Conservation (phyloP, 2,329 filamentous ascomycete species). For the Pseudonectria buxi region DNA sequence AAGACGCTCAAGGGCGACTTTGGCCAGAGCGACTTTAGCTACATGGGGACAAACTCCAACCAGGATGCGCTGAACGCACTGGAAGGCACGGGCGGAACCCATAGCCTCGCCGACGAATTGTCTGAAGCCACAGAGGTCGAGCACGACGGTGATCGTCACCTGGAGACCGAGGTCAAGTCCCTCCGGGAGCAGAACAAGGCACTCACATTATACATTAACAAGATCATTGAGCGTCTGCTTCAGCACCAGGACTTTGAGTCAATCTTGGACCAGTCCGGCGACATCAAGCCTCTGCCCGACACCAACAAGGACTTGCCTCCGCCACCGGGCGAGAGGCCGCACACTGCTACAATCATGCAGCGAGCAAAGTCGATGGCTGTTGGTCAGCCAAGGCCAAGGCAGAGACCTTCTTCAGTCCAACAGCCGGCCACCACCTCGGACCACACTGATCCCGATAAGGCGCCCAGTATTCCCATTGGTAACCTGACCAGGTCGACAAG, state of each 20-base stretch:
- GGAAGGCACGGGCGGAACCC: conserved; percentile 45
- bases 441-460: conserved; percentile 62
- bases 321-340: conserved; percentile 40
- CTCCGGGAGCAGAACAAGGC: conserved; percentile 95
- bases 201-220: conserved; percentile 95
- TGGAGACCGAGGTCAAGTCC: conserved; percentile 72
- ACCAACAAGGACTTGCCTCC: conserved; percentile 81
- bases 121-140: conserved; percentile 60
- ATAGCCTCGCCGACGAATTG: conserved; percentile 82
- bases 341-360: conserved; percentile 47
- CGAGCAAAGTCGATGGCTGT: conserved; percentile 55
- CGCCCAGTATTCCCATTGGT: conserved; percentile 67
- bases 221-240: conserved; percentile 91
- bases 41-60: conserved; percentile 51
- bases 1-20: conserved; percentile 95
- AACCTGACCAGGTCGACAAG: conserved; percentile 47
- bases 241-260: conserved; percentile 93
- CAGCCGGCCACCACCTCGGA: conserved; percentile 34
- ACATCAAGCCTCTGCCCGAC: conserved; percentile 39
- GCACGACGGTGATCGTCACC: conserved; percentile 53
- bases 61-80: conserved; percentile 59
- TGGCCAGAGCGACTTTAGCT: conserved; percentile 72
- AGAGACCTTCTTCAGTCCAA: conserved; percentile 53
- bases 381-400: conserved; percentile 40
- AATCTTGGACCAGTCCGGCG: conserved; percentile 75